These are phyloP conservation scores for Leishmania guyanensis DNA, from an alignment of 208 protist genomes.

Conservation along the genomic window DNA sequence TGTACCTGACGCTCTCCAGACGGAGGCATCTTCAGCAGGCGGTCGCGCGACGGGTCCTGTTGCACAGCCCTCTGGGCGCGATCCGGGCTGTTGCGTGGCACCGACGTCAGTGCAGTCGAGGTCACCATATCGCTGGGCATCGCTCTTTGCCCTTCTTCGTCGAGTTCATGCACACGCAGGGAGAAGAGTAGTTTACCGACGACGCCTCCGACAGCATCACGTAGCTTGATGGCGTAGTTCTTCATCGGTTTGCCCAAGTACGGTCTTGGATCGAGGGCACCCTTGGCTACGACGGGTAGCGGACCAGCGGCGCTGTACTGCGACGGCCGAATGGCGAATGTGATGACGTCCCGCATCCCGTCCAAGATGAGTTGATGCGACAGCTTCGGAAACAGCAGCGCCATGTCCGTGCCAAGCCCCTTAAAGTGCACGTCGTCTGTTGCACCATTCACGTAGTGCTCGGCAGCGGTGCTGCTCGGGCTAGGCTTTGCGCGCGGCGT, in stretches of 20 bases:
- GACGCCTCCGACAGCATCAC: constrained; percentile 59
- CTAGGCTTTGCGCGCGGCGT: constrained; percentile 43
- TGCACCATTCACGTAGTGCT: constrained; percentile 12
- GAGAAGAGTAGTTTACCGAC: constrained; percentile 84
- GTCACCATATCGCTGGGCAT: not conserved
- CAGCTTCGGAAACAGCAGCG: constrained; percentile 48
- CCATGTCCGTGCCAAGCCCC: constrained; percentile 56
- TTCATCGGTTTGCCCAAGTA: constrained; percentile 73
- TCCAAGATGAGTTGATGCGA: constrained; percentile 37
- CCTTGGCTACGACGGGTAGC: constrained; percentile 73
- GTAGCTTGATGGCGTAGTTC: constrained; percentile 90
- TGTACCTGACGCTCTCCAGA: not conserved
- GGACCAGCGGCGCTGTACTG: constrained; percentile 45
- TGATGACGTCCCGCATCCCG: constrained; percentile 54
- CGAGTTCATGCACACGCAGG: constrained; percentile 52
- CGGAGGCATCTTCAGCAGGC: constrained; percentile 12
- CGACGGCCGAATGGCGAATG: constrained; percentile 64
- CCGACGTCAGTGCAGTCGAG: constrained; percentile 1
- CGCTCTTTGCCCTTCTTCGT: not conserved
- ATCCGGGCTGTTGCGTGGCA: not conserved
- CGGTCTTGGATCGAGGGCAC: constrained; percentile 67
- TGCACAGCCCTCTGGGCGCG: not conserved
- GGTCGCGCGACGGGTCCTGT: constrained; percentile 23
- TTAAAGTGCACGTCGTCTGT: constrained; percentile 59
- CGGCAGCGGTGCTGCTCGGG: not conserved